Evolutionary conservation across 257 asterid species (phyloP).

Genomic region (Solanum bulbocastanum): DNA sequence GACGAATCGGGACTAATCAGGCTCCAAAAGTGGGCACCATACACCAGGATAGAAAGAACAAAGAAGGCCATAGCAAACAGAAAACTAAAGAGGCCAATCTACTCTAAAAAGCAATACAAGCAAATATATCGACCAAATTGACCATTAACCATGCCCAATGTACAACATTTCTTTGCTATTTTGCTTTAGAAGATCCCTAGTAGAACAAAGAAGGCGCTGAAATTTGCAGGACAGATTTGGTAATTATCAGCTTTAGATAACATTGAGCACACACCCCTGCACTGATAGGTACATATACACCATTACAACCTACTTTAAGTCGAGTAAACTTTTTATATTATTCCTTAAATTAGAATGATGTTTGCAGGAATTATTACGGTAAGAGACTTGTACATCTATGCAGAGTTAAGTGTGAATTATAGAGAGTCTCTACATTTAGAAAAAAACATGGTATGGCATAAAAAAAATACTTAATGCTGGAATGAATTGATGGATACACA

Average conservation of each 20-base stretch:
- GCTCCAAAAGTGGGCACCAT: background rate
- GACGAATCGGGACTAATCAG: background rate
- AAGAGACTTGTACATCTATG: background rate
- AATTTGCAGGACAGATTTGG: background rate
- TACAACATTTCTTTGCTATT: background rate
- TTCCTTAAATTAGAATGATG: background rate
- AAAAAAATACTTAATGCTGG: background rate
- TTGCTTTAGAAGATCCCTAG: background rate
- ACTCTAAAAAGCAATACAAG: background rate
- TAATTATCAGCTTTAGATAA: background rate
- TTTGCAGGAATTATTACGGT: background rate
- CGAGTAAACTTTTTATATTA: background rate
- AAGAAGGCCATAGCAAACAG: background rate
- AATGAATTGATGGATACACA: background rate
- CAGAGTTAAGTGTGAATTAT: background rate
- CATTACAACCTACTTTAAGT: background rate
- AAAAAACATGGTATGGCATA: background rate
- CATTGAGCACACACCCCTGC: background rate
- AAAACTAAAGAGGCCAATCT: background rate
- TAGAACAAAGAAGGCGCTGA: background rate
- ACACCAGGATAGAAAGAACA: background rate
- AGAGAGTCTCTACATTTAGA: background rate
- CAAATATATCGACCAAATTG: background rate
- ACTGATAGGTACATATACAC: background rate
- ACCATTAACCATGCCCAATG: background rate